Base-by-base conservation (phyloP, 331 rosid species). In the Stylosanthes scabra region DNA sequence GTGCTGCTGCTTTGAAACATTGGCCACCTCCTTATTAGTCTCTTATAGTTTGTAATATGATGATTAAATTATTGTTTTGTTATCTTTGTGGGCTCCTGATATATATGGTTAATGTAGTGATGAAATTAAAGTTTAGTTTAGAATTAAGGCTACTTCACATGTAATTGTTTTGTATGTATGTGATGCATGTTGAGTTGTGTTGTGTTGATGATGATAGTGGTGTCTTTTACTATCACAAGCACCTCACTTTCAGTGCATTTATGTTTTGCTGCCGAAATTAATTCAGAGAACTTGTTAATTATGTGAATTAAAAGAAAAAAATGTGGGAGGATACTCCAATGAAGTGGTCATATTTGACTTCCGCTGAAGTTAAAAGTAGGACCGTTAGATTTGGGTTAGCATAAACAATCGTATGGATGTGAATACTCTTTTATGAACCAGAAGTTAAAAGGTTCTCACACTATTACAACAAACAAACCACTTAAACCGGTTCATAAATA, bases 21-120 rank as follows among this genome's bases (percentile, higher is more conserved):
- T 72, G 70, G 77, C 51, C 40, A 11, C 51, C 62, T 2, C 34
- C 34, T 29, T 29, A 29, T 61, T 72, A 72, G 50, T 72, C 10
- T 45, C 59, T 59, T 13, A 28, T 8, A 20, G 3, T 25, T n/a
- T 13, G 14, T 27, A 10, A 29, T 45, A 31, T 13, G 11, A 56
- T 8, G 29, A 45, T 45, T 14, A 7, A 58, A 28, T 7, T 29
- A 29, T 29, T 29, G 34, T 29, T 29, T 29, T 45, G 34, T 11
- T 45, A 20, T 29, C 11, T 59, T n/a, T 45, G 9, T 72, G 69
- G 7, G 76, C 49, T 29, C 34, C 51, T 60, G 61, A 16, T 47
- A 27, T 29, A 56, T 25, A 25, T 54, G 9, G 7, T 1, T n/a
- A 47, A 29, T 11, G 5, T 47, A 66, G 71, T 51, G 49, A 51